phyloP scores from a whole-genome alignment of 345 rosid genomes.

The Lepidium aucheri region DNA sequence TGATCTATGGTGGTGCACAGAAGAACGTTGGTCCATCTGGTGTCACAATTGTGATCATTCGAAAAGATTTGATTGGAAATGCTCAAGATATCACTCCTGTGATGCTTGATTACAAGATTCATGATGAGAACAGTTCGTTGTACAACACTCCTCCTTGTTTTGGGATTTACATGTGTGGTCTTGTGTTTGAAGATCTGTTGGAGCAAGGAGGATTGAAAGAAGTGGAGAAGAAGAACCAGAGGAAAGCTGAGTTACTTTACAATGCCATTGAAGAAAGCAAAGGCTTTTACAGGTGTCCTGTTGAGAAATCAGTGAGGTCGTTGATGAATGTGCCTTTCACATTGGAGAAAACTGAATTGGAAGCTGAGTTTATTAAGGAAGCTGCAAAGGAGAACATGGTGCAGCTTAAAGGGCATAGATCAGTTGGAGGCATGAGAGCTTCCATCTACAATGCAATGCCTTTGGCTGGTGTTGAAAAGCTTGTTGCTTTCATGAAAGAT shows the following conservation, averaged over 20 bases:
- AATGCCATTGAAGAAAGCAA: slow-evolving; percentile 69
- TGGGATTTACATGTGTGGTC: slow-evolving; percentile 90
- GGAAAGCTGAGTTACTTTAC: slow-evolving; percentile 67
- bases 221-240: slow-evolving; percentile 83
- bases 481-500: slow-evolving; percentile 97
- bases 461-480: slow-evolving; percentile 77
- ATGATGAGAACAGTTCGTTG: slow-evolving; percentile 61
- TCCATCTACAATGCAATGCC: slow-evolving; percentile 99
- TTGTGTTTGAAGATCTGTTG: slow-evolving; percentile 84
- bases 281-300: slow-evolving; percentile 80
- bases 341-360: slow-evolving; percentile 76
- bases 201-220: slow-evolving; percentile 78
- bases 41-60: slow-evolving; percentile 77
- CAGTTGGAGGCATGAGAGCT: slow-evolving; percentile 98
- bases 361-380: slow-evolving; percentile 83
- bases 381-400: slow-evolving; percentile 93
- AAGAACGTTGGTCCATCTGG: slow-evolving; percentile 96
- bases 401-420: slow-evolving; percentile 94
- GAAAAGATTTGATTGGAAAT: slow-evolving; percentile 74
- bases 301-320: slow-evolving; percentile 92
- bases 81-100: slow-evolving; percentile 63
- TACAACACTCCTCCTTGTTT: slow-evolving; percentile 93
- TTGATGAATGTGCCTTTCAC: slow-evolving; percentile 97
- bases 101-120: slow-evolving; percentile 92
- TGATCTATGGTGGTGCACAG: slow-evolving; percentile 99